These are phyloP conservation scores for Pythium folliculosum DNA, from an alignment of 352 stramenopile species.

Conservation along the genomic window DNA sequence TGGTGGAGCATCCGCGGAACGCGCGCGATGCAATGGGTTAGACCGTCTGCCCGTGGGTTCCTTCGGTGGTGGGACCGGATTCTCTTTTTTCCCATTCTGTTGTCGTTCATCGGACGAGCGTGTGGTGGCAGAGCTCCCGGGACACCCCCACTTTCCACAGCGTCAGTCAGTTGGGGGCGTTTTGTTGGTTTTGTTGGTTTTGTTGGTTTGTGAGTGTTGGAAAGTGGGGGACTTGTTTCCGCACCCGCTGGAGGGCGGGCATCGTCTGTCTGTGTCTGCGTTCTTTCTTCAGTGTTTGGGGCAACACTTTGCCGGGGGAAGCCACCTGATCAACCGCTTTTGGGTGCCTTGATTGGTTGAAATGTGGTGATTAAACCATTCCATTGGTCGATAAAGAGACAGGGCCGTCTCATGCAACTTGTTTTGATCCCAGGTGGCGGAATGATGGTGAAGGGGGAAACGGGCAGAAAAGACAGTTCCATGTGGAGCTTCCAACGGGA, in stretches of 20 bases:
- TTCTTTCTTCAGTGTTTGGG: slow-evolving; percentile 13
- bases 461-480: neutral
- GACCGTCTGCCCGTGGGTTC: neutral
- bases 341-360: slow-evolving; percentile 4
- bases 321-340: too few relatives aligned
- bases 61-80: neutral
- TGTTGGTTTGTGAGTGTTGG: neutral
- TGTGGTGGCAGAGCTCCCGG: neutral
- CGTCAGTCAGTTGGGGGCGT: neutral
- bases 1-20: neutral
- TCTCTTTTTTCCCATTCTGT: neutral
- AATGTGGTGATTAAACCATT: neutral
- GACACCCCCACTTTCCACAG: neutral
- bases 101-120: neutral
- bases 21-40: neutral
- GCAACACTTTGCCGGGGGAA: neutral
- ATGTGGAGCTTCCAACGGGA: neutral
- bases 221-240: neutral
- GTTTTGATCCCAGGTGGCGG: neutral
- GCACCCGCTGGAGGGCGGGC: neutral
- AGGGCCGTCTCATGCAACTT: neutral
- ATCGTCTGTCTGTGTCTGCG: slow-evolving; percentile 19
- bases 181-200: neutral
- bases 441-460: slow-evolving; percentile 13
- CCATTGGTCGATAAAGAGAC: slow-evolving; percentile 7